phyloP scores from a whole-genome alignment of 768 basidiomycete genomes.

The Scleroderma bovista region DNA sequence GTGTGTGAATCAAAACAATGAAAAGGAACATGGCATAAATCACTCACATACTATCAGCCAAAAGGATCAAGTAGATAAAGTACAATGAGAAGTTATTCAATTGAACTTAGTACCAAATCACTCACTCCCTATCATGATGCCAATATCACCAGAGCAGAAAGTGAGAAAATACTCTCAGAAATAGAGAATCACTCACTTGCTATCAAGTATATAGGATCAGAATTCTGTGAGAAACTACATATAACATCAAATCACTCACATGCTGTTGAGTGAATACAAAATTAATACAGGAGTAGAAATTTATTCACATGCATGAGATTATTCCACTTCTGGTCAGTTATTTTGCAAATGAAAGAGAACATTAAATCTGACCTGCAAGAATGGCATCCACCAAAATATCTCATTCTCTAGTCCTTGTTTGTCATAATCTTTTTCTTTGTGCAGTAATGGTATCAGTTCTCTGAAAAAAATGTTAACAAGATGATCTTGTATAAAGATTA shows the following conservation, averaged over 20 bases:
- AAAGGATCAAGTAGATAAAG: not conserved
- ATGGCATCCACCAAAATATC: too few relatives aligned
- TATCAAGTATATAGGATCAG: not conserved
- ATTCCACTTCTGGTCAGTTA: not conserved
- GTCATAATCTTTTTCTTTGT: not conserved
- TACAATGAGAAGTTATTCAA: not conserved
- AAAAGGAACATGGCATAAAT: slow-evolving; percentile 18
- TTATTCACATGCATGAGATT: not conserved
- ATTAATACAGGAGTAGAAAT: not conserved
- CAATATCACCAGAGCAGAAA: not conserved
- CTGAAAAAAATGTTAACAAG: not conserved
- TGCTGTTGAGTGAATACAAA: not conserved
- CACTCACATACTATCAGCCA: not conserved
- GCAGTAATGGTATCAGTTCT: not conserved
- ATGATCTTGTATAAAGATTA: not conserved
- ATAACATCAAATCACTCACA: not conserved
- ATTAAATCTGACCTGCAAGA: too few relatives aligned
- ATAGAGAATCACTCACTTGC: not conserved
- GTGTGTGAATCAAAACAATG: too few relatives aligned
- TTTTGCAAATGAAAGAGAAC: not conserved
- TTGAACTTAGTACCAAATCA: not conserved
- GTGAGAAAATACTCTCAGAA: not conserved
- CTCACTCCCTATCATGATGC: not conserved
- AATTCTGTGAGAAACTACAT: not conserved
- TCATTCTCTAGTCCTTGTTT: too few relatives aligned